Base-by-base conservation (phyloP, 1,284 basidiomycete species). In the Leccinum subrobustum region DNA sequence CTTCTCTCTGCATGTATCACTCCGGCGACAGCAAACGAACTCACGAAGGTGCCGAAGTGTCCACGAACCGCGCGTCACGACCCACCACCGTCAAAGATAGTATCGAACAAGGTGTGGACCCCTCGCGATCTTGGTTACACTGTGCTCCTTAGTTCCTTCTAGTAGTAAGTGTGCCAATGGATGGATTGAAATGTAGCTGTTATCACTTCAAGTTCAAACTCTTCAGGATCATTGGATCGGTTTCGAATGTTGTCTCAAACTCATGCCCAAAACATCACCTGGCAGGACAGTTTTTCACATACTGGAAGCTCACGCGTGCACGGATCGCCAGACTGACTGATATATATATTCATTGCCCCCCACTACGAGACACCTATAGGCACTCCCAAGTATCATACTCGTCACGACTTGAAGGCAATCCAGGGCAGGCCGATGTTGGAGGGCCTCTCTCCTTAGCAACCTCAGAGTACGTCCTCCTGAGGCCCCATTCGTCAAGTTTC, bases 381-480 rank as follows among this genome's bases (percentile, higher is more conserved):
- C 6, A 59, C 35, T 69, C 68, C 67, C 67, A 68, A 51, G 23
- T 27, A 56, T 68, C 65, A 14, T 70, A 67, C 8, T 65, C 65
- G 6, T 9, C 9, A 31, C 6, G 8, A n/a, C 18, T 20, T 11
- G 8, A 25, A 31, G 18, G 25, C 12, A 14, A 1, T 25, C 12
- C 51, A 56, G 59, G 44, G 27, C 23, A 58, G 27, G 50, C 39
- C 2, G 16, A 9, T 2, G 37, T 42, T 7, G 56, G 47, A 51
- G 52, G 54, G 18, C 57, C 31, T 18, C 53, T 54, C 27, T 29
- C 52, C 3, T 65, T 55, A 4, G 54, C 64, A 18, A 62, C 72
- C 48, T 74, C 71, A 0, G 66, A 70, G 58, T 74, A 73, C 11
- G 61, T 60, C 50, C 59, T 70, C 61, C 58, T 66, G 47, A 60